Conservation (phyloP, 306 rosid genomes). For the Ochetophila trinervis region DNA sequence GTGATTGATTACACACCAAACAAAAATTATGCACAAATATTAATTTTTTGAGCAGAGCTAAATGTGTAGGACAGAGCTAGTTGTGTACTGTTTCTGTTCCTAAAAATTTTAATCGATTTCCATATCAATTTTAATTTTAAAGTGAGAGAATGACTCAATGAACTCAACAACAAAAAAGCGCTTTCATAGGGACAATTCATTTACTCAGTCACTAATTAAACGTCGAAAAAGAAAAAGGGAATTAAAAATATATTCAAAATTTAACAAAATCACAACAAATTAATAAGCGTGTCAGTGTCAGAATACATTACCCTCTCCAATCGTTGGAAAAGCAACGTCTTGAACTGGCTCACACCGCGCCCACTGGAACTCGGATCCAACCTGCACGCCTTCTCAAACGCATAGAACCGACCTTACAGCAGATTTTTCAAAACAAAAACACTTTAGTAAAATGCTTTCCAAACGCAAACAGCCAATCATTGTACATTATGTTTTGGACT, state of each 20-base stretch:
- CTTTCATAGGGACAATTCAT: no score
- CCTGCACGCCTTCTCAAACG: constrained; percentile 95
- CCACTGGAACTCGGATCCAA: constrained; percentile 88
- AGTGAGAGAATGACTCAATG: no score
- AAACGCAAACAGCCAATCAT: not conserved
- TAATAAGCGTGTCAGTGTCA: not conserved
- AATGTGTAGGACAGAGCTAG: no score
- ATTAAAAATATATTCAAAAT: not conserved
- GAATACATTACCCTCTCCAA: constrained; percentile 65
- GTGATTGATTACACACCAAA: no score
- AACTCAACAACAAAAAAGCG: no score
- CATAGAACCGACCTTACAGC: constrained; percentile 77
- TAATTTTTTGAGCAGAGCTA: no score
- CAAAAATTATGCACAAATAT: no score
- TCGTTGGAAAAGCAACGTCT: constrained; percentile 75
- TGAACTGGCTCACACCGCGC: constrained; percentile 97
- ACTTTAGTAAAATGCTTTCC: not conserved
- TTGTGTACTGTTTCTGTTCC: no score
- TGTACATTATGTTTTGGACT: not conserved
- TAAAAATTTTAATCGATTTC: no score
- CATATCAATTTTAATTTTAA: no score
- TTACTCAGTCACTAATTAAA: no score
- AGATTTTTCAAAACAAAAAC: not conserved
- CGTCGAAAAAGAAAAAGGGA: no score
- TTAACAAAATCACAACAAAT: not conserved